A percentile compares a stretch with the other conserved stretches of the same genome.
phyloP scores from a whole-genome alignment of 768 basidiomycete genomes.

The Pisolithus tinctorius region DNA sequence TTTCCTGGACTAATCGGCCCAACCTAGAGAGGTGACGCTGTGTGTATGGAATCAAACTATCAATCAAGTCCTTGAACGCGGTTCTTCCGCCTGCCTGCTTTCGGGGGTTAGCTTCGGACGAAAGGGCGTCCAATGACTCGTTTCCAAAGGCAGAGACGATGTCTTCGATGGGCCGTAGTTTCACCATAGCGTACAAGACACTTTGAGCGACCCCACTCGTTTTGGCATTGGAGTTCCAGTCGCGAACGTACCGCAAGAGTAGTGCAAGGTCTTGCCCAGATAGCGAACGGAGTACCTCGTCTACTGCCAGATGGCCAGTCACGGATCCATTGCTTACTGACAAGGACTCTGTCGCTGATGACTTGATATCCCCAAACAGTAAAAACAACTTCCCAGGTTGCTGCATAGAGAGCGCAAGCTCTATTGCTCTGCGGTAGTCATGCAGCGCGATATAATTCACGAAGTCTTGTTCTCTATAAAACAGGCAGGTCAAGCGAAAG shows the following conservation, averaged over 20 bases:
- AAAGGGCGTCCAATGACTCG: constrained; percentile 11
- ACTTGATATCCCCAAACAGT: constrained; percentile 65
- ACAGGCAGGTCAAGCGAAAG: constrained; percentile 6
- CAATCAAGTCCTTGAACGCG: constrained; percentile 67
- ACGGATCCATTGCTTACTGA: constrained; percentile 28
- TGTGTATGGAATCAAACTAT: constrained; percentile 88
- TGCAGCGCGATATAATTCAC: constrained; percentile 80
- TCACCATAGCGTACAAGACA: constrained; percentile 75
- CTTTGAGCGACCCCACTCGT: constrained; percentile 81
- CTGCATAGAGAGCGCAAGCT: constrained; percentile 86
- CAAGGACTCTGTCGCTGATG: constrained; percentile 17
- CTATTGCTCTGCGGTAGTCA: constrained; percentile 87
- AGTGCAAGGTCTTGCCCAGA: constrained; percentile 68
- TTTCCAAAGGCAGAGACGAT: constrained; percentile 57
- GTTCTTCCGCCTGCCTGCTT: constrained; percentile 16
- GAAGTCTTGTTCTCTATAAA: constrained; percentile 90
- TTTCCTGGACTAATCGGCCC: constrained; percentile 87
- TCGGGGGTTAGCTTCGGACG: constrained; percentile 25
- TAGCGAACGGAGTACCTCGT: constrained; percentile 74
- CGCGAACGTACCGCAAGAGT: constrained; percentile 73
- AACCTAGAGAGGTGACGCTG: constrained; percentile 85
- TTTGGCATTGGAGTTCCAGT: constrained; percentile 95
- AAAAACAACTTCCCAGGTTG: constrained; percentile 84
- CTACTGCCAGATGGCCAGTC: constrained; percentile 69
- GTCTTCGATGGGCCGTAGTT: constrained; percentile 68